These are phyloP conservation scores for Neophaeococcomyces aloes DNA, from an alignment of 2,329 filamentous ascomycete species.

Conservation along the genomic window DNA sequence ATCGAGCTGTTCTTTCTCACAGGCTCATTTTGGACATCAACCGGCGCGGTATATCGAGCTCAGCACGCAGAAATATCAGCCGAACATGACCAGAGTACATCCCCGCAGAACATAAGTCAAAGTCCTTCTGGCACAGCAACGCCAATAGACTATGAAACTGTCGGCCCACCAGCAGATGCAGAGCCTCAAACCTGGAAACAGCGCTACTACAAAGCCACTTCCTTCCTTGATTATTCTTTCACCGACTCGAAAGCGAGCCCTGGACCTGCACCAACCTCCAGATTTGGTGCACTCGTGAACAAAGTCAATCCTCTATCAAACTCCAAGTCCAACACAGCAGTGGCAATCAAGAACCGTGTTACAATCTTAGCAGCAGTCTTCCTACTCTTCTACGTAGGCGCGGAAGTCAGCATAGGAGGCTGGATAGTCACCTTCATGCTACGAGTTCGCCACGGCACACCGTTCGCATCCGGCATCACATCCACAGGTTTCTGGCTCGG, in stretches of 20 bases:
- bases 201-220: too few species aligned
- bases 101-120: constrained; percentile 23
- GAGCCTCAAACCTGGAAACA: too few species aligned
- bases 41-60: constrained; percentile 30
- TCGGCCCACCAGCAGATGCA: too few species aligned
- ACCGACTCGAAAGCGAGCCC: too few species aligned
- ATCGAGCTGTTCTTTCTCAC: constrained; percentile 46
- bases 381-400: constrained; percentile 66
- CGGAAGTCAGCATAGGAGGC: constrained; percentile 59
- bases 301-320: constrained; percentile 27
- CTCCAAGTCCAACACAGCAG: constrained; percentile 28
- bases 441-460: constrained; percentile 55
- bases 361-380: constrained; percentile 65
- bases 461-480: constrained; percentile 63
- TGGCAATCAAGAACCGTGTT: constrained; percentile 32
- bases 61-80: constrained; percentile 44
- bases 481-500: constrained; percentile 68
- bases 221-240: too few species aligned
- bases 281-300: background rate
- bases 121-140: constrained; percentile 10
- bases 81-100: constrained; percentile 59
- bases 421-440: constrained; percentile 78
- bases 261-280: background rate
- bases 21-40: constrained; percentile 49
- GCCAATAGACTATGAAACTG: background rate